These are phyloP conservation scores for Alternaria alternata DNA, from an alignment of 2,329 filamentous ascomycete genomes.

Conservation along the genomic window DNA sequence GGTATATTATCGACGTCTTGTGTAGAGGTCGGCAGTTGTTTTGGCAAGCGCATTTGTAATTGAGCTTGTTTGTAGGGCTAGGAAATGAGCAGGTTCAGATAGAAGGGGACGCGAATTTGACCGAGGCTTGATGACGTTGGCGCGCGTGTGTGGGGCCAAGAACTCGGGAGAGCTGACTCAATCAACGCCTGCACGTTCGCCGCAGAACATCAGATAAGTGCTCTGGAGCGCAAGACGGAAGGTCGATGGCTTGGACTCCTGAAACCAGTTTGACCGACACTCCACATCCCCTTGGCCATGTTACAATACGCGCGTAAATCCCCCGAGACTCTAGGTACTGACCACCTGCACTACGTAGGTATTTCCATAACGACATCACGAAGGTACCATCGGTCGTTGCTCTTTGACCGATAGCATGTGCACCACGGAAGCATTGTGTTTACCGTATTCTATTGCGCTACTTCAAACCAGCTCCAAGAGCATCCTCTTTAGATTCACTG, in stretches of 20 bases:
- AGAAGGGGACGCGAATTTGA: not conserved
- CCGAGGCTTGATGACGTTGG: not conserved
- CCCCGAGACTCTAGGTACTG: not conserved
- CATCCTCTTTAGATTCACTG: not conserved
- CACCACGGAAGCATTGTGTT: too few relatives aligned
- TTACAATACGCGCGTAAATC: not conserved
- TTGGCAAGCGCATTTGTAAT: not conserved
- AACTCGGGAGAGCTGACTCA: not conserved
- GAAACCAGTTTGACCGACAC: not conserved
- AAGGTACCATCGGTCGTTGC: not conserved
- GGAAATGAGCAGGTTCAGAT: not conserved
- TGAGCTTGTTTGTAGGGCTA: not conserved
- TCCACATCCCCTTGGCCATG: not conserved
- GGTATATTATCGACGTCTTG: conserved; percentile 4
- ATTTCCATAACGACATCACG: not conserved
- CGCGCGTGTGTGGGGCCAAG: not conserved
- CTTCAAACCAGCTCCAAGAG: not conserved
- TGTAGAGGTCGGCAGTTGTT: conserved; percentile 6
- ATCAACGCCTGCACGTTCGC: not conserved
- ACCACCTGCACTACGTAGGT: not conserved
- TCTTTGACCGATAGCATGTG: not conserved
- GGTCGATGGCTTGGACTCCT: not conserved
- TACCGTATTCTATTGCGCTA: not conserved
- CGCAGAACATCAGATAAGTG: not conserved
- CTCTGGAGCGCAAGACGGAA: not conserved